Evolutionary conservation across 768 basidiomycete species (phyloP).

Genomic region (Boletus patriciae): DNA sequence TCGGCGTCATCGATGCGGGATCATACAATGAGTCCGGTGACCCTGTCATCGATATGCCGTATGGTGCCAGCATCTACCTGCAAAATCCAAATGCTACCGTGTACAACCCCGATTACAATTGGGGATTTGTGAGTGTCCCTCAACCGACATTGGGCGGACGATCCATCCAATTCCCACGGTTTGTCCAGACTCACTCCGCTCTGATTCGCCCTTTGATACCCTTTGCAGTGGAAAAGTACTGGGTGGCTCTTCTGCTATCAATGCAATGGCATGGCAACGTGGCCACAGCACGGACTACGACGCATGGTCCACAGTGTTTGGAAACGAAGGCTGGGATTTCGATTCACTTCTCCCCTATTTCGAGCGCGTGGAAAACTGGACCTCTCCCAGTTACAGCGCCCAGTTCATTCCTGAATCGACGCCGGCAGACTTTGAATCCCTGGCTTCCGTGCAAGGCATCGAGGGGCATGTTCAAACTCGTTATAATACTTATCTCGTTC

Average conservation of each 20-base stretch:
- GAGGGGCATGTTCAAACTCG: not conserved
- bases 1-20: not conserved
- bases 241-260: not conserved
- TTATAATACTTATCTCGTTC: not conserved
- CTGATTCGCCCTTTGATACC: not conserved
- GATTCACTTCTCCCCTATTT: not conserved
- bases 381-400: not conserved
- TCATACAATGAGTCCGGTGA: not conserved
- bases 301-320: not conserved
- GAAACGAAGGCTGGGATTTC: not conserved
- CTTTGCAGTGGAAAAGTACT: not conserved
- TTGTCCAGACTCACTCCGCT: not conserved
- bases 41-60: not conserved
- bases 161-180: not conserved
- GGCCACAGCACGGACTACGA: not conserved
- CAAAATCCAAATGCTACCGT: not conserved
- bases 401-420: not conserved
- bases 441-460: not conserved
- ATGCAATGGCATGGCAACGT: not conserved
- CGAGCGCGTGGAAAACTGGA: not conserved
- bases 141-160: not conserved
- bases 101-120: not conserved
- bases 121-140: not conserved
- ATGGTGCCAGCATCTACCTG: not conserved
- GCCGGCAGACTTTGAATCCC: not conserved